phyloP scores from a whole-genome alignment of 192 early-diverging fungal genomes.

The Rhizophlyctis rosea region DNA sequence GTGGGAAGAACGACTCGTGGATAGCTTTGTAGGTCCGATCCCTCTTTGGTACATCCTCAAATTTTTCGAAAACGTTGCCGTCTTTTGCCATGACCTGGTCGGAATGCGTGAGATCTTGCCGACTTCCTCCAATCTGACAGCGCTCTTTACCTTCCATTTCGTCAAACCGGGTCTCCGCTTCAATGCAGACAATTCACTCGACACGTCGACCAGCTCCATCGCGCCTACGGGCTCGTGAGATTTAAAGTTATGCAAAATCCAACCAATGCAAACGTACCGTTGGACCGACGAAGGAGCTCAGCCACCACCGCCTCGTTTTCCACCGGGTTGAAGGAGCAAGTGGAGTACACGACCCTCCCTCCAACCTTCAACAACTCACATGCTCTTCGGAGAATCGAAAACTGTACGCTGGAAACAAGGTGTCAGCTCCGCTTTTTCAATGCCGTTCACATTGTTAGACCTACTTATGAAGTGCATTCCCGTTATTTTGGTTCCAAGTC shows the following conservation, averaged over 20 bases:
- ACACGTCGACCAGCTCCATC: slow-evolving; percentile 84
- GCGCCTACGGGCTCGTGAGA: slow-evolving; percentile 55
- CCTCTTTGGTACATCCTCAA: slow-evolving; percentile 33
- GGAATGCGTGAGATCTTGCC: too few relatives aligned
- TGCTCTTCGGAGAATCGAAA: slow-evolving; percentile 84
- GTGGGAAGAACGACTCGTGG: slow-evolving; percentile 42
- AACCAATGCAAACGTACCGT: slow-evolving; percentile 48
- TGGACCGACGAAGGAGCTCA: slow-evolving; percentile 63
- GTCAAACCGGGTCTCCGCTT: slow-evolving; percentile 77
- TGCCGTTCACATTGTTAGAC: neutral
- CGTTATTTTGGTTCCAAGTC: slow-evolving; percentile 74
- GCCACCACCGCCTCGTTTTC: slow-evolving; percentile 97
- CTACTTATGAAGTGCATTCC: slow-evolving; percentile 74
- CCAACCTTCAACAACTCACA: slow-evolving; percentile 84
- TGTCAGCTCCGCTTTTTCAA: neutral
- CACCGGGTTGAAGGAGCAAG: slow-evolving; percentile 96
- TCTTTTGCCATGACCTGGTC: slow-evolving; percentile 67
- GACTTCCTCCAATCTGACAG: too few relatives aligned
- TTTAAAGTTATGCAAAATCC: too few relatives aligned
- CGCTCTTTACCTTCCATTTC: slow-evolving; percentile 81
- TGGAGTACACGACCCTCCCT: slow-evolving; percentile 95
- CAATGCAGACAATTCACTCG: slow-evolving; percentile 70
- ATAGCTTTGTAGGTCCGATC: too few relatives aligned
- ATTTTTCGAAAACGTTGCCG: slow-evolving; percentile 41
- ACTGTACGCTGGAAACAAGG: slow-evolving; percentile 53